Conservation (phyloP, 768 basidiomycete genomes). For the Trametes sanguinea region DNA sequence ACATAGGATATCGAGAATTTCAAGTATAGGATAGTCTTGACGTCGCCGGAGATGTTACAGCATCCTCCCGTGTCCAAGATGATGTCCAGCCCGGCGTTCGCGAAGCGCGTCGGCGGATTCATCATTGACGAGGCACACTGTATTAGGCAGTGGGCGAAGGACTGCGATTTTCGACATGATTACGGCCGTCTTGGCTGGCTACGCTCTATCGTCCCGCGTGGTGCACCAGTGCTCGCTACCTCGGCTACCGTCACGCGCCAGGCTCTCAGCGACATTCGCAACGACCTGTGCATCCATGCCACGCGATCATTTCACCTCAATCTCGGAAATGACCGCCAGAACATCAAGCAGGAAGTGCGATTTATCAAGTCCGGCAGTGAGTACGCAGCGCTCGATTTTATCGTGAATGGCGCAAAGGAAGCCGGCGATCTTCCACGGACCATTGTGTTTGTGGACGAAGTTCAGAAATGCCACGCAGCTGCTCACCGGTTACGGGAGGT, state of each 20-base stretch:
- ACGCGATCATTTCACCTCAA: slow-evolving; percentile 35
- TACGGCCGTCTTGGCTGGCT: not conserved
- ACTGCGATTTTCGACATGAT: not conserved
- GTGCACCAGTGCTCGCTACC: too few species aligned
- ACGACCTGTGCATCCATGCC: slow-evolving; percentile 29
- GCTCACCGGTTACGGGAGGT: too few species aligned
- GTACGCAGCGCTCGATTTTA: not conserved
- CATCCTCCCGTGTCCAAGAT: not conserved
- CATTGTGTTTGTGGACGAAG: too few species aligned
- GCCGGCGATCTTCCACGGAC: too few species aligned
- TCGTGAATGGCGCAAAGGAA: too few species aligned
- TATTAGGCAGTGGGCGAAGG: not conserved
- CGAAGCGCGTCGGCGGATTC: not conserved
- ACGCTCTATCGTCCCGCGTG: too few species aligned
- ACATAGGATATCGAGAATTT: not conserved
- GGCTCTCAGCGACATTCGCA: not conserved
- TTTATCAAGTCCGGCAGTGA: slow-evolving; percentile 22
- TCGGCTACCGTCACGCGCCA: too few species aligned
- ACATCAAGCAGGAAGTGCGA: slow-evolving; percentile 33
- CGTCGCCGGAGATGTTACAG: not conserved
- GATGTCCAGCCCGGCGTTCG: not conserved
- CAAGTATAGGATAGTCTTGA: not conserved
- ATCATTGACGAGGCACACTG: not conserved
- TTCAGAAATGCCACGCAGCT: too few species aligned
- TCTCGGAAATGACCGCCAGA: slow-evolving; percentile 40